Conservation (phyloP, 495 filamentous ascomycete species). For the Penicillium atrosanguineum region DNA sequence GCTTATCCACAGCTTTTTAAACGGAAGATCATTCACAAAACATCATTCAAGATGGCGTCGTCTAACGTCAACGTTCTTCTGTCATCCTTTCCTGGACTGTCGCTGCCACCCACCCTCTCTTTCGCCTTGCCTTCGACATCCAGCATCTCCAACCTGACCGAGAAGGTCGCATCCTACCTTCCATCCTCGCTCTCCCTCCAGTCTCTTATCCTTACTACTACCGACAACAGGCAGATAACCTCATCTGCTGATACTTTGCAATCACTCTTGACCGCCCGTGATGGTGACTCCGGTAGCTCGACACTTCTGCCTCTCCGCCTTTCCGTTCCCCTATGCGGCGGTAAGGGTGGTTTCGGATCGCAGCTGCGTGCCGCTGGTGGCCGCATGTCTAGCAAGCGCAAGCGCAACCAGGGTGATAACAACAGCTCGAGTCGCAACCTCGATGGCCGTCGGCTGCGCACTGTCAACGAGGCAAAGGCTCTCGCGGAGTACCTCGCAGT, state of each 20-base stretch:
- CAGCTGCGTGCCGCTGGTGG: conserved; percentile 95
- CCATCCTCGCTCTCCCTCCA: conserved; percentile 49
- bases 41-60: conserved; percentile 27
- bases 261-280: conserved; percentile 20
- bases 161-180: conserved; percentile 60
- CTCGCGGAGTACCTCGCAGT: conserved; percentile 92
- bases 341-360: conserved; percentile 96
- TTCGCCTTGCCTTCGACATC: conserved; percentile 65
- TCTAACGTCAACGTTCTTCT: conserved; percentile 75
- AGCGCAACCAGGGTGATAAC: conserved; percentile 78
- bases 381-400: conserved; percentile 93
- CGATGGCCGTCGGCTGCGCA: conserved; percentile 85
- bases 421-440: conserved; percentile 90
- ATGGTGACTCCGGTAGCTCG: conserved; percentile 44
- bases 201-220: conserved; percentile 74
- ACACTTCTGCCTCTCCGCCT: conserved; percentile 80
- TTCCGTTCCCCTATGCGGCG: conserved; percentile 71
- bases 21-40: neutral
- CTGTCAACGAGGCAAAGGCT: conserved; percentile 90
- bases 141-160: conserved; percentile 62
- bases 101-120: conserved; percentile 73
- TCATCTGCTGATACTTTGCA: conserved; percentile 33
- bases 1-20: neutral
- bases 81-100: conserved; percentile 77
- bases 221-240: conserved; percentile 68